phyloP scores from a whole-genome alignment of 108 stramenopile species.

The Ochromonas danica region DNA sequence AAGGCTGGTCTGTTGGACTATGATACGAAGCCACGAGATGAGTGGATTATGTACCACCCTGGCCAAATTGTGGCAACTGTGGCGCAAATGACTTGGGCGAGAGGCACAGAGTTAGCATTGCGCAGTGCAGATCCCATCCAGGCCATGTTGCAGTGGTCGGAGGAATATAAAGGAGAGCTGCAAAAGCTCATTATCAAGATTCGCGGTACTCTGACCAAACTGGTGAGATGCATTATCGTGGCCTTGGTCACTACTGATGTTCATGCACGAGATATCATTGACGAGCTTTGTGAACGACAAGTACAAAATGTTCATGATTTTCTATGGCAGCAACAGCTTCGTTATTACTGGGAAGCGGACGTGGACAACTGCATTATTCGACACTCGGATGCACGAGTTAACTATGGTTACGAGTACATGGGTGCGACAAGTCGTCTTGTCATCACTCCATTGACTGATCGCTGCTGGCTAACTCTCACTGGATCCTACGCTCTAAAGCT shows the following conservation, averaged over 20 bases:
- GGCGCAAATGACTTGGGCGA: constrained; percentile 63
- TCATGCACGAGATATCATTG: constrained; percentile 71
- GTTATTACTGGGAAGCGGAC: constrained; percentile 64
- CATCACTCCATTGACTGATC: constrained; percentile 34
- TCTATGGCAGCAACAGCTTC: constrained; percentile 70
- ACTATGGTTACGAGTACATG: constrained; percentile 70
- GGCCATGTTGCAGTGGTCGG: constrained; percentile 55
- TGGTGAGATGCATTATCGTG: constrained; percentile 60
- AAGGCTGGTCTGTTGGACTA: constrained; percentile 62
- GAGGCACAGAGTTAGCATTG: constrained; percentile 59
- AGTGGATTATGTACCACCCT: constrained; percentile 59
- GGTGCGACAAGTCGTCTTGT: constrained; percentile 50
- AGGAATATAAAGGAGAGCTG: constrained; percentile 53
- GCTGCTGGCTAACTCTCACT: constrained; percentile 66
- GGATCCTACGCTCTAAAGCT: constrained; percentile 66
- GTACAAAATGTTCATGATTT: constrained; percentile 51
- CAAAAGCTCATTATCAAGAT: constrained; percentile 60
- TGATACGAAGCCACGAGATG: constrained; percentile 43
- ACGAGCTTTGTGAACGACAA: constrained; percentile 55
- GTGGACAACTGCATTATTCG: constrained; percentile 54
- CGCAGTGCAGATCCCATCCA: constrained; percentile 34
- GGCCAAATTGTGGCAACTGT: constrained; percentile 66
- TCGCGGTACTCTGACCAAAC: constrained; percentile 55
- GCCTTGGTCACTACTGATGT: constrained; percentile 70
- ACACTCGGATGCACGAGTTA: constrained; percentile 59